Evolutionary conservation across 768 basidiomycete species (phyloP).

Genomic region (Mycena belliarum): DNA sequence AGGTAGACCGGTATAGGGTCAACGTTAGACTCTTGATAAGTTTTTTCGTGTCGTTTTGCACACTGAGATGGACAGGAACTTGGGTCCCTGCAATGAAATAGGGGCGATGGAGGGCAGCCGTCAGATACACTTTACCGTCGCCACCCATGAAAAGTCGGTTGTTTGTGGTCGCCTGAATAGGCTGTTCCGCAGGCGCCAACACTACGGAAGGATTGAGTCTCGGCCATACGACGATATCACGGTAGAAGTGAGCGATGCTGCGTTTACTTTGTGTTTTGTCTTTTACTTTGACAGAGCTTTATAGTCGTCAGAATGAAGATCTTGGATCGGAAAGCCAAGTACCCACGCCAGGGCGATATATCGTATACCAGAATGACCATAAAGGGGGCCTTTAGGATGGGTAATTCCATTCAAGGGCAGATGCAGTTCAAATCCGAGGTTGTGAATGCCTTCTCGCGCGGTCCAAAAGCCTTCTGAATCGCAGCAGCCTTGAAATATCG

Average conservation of each 20-base stretch:
- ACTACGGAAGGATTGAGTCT: slow-evolving; percentile 60
- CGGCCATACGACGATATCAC: slow-evolving; percentile 80
- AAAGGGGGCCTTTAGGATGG: slow-evolving; percentile 63
- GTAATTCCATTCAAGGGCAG: slow-evolving; percentile 57
- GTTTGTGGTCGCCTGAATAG: slow-evolving; percentile 57
- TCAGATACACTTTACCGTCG: slow-evolving; percentile 62
- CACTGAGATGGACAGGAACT: slow-evolving; percentile 63
- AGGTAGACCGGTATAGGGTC: slow-evolving; percentile 63
- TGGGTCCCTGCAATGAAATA: slow-evolving; percentile 84
- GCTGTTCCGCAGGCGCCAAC: slow-evolving; percentile 60
- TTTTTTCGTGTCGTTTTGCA: slow-evolving; percentile 70
- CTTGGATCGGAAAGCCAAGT: neutral
- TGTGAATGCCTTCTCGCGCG: slow-evolving; percentile 62
- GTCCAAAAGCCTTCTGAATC: slow-evolving; percentile 29
- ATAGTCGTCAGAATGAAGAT: slow-evolving; percentile 5
- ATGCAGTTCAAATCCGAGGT: slow-evolving; percentile 70
- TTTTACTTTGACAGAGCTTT: slow-evolving; percentile 75
- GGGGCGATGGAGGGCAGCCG: slow-evolving; percentile 66
- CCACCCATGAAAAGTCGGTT: slow-evolving; percentile 65
- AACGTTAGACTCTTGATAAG: slow-evolving; percentile 65
- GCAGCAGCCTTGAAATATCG: slow-evolving; percentile 62
- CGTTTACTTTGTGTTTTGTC: slow-evolving; percentile 58
- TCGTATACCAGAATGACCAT: slow-evolving; percentile 61
- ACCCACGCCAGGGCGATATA: slow-evolving; percentile 84
- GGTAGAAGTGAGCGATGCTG: slow-evolving; percentile 89